Evolutionary conservation across 108 stramenopile species (phyloP).

Genomic region (Nannochloropsis gaditana): DNA sequence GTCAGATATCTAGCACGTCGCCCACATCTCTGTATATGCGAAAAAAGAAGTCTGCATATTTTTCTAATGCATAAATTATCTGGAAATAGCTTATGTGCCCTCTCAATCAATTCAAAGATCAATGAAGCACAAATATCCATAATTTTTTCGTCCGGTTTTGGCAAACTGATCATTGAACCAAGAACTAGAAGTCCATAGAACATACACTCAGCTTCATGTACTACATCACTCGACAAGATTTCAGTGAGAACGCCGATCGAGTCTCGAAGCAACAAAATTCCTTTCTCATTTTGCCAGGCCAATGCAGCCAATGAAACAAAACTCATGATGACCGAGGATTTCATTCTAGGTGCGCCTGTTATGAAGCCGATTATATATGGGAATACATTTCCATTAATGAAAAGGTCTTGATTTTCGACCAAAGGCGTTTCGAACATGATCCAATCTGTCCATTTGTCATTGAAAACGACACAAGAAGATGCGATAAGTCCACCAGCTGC

Average conservation of each 20-base stretch:
- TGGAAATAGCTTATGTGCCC: neutral
- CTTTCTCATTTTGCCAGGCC: slow-evolving; percentile 10
- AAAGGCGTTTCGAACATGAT: neutral
- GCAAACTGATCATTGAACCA: neutral
- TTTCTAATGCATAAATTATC: neutral
- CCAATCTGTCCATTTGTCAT: neutral
- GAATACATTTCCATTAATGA: neutral
- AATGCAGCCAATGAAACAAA: neutral
- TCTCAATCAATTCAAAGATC: neutral
- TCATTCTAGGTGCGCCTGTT: neutral
- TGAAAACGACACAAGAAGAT: neutral
- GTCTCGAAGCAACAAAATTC: neutral
- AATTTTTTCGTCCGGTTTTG: neutral
- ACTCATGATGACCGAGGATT: neutral
- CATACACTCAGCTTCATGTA: neutral
- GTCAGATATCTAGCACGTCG: too few species aligned
- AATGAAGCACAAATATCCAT: neutral
- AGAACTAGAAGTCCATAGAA: neutral
- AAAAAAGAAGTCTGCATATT: neutral
- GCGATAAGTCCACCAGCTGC: neutral
- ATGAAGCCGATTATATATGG: neutral
- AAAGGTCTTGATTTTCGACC: neutral
- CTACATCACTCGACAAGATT: neutral
- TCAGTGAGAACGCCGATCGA: neutral
- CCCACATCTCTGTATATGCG: neutral